Conservation (phyloP, 257 asterid species). For the Capsicum pubescens region DNA sequence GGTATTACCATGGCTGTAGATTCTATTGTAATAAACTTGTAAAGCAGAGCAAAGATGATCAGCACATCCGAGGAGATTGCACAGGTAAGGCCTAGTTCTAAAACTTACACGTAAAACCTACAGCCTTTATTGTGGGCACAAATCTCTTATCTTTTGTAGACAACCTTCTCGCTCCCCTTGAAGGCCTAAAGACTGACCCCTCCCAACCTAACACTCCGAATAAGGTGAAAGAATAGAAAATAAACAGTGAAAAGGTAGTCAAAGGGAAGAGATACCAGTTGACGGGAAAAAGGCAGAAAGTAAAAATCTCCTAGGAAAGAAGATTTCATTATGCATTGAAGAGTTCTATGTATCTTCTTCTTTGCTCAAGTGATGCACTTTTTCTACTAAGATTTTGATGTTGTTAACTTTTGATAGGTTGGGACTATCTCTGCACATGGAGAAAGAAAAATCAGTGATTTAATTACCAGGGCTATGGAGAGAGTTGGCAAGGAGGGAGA, state of each 20-base stretch:
- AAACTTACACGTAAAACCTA: not conserved
- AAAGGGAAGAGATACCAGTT: not conserved
- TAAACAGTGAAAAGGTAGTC: not conserved
- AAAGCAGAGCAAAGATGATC: slow-evolving; percentile 95
- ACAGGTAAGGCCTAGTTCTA: slow-evolving; percentile 59
- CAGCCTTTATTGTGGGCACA: not conserved
- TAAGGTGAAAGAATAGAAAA: not conserved
- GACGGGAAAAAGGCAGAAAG: not conserved
- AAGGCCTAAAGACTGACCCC: not conserved
- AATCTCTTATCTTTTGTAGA: not conserved
- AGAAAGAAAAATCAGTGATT: slow-evolving; percentile 89
- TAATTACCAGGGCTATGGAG: slow-evolving; percentile 98
- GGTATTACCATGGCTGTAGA: slow-evolving; percentile 94
- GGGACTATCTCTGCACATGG: slow-evolving; percentile 95
- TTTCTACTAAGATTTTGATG: not conserved
- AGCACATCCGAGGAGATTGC: slow-evolving; percentile 99
- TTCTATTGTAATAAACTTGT: slow-evolving; percentile 79
- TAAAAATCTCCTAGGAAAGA: not conserved
- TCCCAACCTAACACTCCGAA: not conserved
- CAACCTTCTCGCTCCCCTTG: not conserved
- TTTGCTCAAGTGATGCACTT: not conserved
- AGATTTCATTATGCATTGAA: not conserved
- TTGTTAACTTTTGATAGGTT: slow-evolving; percentile 55
- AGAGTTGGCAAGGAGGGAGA: slow-evolving; percentile 99
- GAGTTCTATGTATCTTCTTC: not conserved